A percentile compares a stretch with the other conserved stretches of the same genome.
Evolutionary conservation across 2,329 filamentous ascomycete genomes (phyloP).

Genomic region (Myriosclerotinia scirpicola): DNA sequence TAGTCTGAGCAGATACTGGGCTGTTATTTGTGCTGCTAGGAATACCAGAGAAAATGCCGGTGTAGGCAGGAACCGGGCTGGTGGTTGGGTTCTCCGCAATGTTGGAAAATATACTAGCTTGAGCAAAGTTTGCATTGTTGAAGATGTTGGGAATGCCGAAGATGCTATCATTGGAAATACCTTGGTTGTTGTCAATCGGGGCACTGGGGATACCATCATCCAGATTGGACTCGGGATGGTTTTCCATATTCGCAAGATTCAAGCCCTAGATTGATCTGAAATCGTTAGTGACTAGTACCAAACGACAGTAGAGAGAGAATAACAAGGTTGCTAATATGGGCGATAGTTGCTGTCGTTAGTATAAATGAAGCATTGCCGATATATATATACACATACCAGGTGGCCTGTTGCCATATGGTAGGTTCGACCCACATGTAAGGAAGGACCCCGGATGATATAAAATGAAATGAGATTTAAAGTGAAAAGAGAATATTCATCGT

Average conservation of each 20-base stretch:
- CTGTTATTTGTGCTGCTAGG: not conserved
- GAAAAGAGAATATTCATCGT: not conserved
- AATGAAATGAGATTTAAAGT: not conserved
- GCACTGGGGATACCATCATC: not conserved
- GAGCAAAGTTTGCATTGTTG: slow-evolving; percentile 9
- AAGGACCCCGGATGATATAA: not conserved
- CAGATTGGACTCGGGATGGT: not conserved
- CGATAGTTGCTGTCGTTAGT: not conserved
- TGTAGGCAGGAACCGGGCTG: not conserved
- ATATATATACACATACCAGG: not conserved
- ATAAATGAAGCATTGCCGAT: not conserved
- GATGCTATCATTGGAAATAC: not conserved
- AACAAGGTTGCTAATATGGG: not conserved
- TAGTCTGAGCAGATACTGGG: not conserved
- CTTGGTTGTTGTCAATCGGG: not conserved
- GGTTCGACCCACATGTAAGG: not conserved
- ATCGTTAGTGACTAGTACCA: not conserved
- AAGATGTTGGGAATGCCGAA: slow-evolving; percentile 5
- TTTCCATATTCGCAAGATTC: not conserved
- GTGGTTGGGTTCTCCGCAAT: not conserved
- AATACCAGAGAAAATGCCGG: not conserved
- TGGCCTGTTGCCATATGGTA: not conserved
- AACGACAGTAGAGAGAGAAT: not conserved
- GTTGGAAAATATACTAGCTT: not conserved
- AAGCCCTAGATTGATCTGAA: not conserved